Evolutionary conservation across 2,329 filamentous ascomycete species (phyloP).

Genomic region (Graphiopsis chlorocephala): DNA sequence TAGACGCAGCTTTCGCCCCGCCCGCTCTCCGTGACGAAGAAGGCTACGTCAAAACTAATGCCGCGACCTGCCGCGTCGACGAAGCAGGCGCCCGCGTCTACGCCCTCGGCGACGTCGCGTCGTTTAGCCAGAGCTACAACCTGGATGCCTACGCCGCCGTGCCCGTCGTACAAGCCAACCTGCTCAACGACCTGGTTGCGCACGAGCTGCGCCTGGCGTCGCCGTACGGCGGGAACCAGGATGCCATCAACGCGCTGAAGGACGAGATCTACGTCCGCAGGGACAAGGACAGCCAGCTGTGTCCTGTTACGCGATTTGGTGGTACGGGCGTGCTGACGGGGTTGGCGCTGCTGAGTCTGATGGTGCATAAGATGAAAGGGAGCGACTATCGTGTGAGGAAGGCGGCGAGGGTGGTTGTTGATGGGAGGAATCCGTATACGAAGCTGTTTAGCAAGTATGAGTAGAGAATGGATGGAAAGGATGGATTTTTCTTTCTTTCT

Average conservation of each 20-base stretch:
- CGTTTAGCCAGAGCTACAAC: conserved; percentile 33
- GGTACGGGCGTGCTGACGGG: conserved; percentile 33
- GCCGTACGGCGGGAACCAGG: conserved; percentile 27
- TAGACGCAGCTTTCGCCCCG: conserved; percentile 35
- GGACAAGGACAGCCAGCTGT: conserved; percentile 23
- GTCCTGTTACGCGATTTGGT: conserved; percentile 33
- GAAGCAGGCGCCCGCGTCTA: conserved; percentile 33
- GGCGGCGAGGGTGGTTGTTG: conserved; percentile 24
- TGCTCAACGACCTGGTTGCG: conserved; percentile 34
- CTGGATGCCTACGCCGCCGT: conserved; percentile 37
- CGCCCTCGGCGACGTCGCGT: conserved; percentile 37
- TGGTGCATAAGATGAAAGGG: conserved; percentile 34
- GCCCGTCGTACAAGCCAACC: conserved; percentile 35
- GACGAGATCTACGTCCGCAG: conserved; percentile 25
- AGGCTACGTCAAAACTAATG: conserved; percentile 30
- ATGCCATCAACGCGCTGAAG: conserved; percentile 24
- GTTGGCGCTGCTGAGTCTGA: conserved; percentile 26
- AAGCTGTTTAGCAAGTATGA: conserved; percentile 12
- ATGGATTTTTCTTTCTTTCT: not conserved
- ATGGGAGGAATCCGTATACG: conserved; percentile 27
- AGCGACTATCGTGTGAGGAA: conserved; percentile 28
- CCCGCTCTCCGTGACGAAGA: conserved; percentile 26
- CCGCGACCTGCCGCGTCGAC: conserved; percentile 31
- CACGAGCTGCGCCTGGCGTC: conserved; percentile 28
- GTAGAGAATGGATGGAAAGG: not conserved